Percentiles rank a stretch among this genome's conserved stretches.
Conservation (phyloP, 2,329 filamentous ascomycete genomes). For the Alternaria gaisen region DNA sequence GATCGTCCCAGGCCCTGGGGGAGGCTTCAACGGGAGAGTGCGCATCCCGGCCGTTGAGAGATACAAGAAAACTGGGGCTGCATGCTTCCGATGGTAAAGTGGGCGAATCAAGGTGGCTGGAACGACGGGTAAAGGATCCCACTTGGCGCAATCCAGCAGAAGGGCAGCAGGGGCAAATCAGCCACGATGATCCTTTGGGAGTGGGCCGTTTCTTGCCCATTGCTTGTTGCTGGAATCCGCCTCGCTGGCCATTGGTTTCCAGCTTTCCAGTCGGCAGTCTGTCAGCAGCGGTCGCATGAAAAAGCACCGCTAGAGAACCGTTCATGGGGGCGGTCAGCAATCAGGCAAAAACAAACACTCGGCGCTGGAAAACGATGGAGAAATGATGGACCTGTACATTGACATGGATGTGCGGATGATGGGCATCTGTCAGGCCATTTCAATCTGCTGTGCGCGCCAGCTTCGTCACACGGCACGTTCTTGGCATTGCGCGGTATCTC, state of each 20-base stretch:
- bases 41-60: constrained; percentile 14
- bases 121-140: constrained; percentile 15
- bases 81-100: constrained; percentile 8
- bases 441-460: constrained; percentile 21
- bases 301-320: constrained; percentile 13
- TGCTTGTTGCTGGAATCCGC: constrained; percentile 22
- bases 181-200: constrained; percentile 20
- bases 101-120: constrained; percentile 17
- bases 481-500: constrained; percentile 4
- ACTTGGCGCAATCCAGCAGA: constrained; percentile 19
- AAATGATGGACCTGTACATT: neutral
- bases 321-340: constrained; percentile 8
- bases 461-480: constrained; percentile 28
- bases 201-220: constrained; percentile 15
- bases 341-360: neutral
- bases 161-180: constrained; percentile 15
- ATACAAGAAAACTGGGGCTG: constrained; percentile 10
- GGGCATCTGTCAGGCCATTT: constrained; percentile 34
- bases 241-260: constrained; percentile 33
- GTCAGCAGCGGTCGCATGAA: constrained; percentile 23
- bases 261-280: constrained; percentile 7
- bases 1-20: constrained; percentile 15
- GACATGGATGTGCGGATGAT: constrained; percentile 8
- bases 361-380: neutral
- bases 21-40: constrained; percentile 19